Base-by-base conservation (phyloP, 805 yeast genomes). In the Candida stauntonica region DNA sequence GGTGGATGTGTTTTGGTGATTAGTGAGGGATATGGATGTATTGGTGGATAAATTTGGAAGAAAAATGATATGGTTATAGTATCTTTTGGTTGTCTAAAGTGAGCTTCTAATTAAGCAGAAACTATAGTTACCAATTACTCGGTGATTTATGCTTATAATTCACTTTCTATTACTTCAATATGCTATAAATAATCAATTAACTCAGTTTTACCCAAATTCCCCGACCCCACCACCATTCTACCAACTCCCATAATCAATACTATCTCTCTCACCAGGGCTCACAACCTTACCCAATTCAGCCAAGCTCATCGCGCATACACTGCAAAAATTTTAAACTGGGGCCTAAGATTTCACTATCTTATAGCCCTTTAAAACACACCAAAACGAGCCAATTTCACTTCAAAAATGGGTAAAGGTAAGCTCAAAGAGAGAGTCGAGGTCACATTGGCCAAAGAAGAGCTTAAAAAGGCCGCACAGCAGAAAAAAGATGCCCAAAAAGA, bases 391-490 rank as follows among this genome's bases (percentile, higher is more conserved):
- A 9, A 26, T 11, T 26, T 6, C 13, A 26, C 28, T 11, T 11
- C 15, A 5, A 35, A 29, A 17, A 54, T 53, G 58, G 58, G 54
- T 41, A 52, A 55, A 36, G 60, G 57, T 17, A 49, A 46, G 37
- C 43, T 54, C 17, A 55, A 52, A 33, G 51, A 51, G 35, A 45
- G 58, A 19, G 29, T 51, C 29, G 43, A 47, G 31, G 35, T 41
- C 26, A 36, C 44, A 11, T 38, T 40, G 16, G 51, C 48, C 29
- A 39, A 52, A 42, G 48, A 44, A n/a, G 48, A 52, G 35, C 41
- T 35, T 17, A 39, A 44, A 36, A 36, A 39, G 35, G 40, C 41
- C 8, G 48, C 45, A 39, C 34, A 37, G 29, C 40, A 47, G 39
- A 50, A 53, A 33, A 31, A 39, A 18, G 35, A 48, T 26, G 51